Conservation (phyloP, 2,329 filamentous ascomycete species). For the Aspergillus carbonarius region DNA sequence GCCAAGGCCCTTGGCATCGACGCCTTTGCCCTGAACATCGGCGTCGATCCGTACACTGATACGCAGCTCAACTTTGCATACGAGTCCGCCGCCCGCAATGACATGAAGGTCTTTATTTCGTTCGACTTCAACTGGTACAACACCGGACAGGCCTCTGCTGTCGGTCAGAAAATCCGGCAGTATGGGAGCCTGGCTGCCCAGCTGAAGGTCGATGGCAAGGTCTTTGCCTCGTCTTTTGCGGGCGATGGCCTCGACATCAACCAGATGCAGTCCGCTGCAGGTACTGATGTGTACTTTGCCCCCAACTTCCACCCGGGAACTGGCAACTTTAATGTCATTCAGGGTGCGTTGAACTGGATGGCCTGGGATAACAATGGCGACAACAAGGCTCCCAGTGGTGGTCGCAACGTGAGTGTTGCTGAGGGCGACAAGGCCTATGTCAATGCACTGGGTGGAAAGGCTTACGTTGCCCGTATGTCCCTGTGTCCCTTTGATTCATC, state of each 20-base stretch:
- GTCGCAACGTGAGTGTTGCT: constrained; percentile 42
- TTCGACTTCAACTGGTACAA: constrained; percentile 57
- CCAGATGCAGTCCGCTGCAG: constrained; percentile 45
- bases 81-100: constrained; percentile 46
- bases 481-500: neutral
- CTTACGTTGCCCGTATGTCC: constrained; percentile 50
- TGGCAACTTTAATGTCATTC: constrained; percentile 39
- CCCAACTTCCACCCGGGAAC: constrained; percentile 52
- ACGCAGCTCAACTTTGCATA: constrained; percentile 52
- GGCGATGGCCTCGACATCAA: constrained; percentile 49
- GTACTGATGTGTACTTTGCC: constrained; percentile 48
- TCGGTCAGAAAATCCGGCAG: constrained; percentile 48
- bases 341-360: constrained; percentile 48
- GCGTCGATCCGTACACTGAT: constrained; percentile 44
- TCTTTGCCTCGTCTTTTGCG: constrained; percentile 56
- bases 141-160: constrained; percentile 36
- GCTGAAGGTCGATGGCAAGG: constrained; percentile 50
- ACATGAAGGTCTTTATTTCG: constrained; percentile 57
- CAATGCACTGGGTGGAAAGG: constrained; percentile 38
- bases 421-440: constrained; percentile 38
- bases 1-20: constrained; percentile 49
- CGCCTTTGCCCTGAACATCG: constrained; percentile 54
- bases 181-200: constrained; percentile 49
- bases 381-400: constrained; percentile 51
- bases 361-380: constrained; percentile 45